Base-by-base conservation (phyloP, 768 basidiomycete genomes). In the Dioszegia crocea region DNA sequence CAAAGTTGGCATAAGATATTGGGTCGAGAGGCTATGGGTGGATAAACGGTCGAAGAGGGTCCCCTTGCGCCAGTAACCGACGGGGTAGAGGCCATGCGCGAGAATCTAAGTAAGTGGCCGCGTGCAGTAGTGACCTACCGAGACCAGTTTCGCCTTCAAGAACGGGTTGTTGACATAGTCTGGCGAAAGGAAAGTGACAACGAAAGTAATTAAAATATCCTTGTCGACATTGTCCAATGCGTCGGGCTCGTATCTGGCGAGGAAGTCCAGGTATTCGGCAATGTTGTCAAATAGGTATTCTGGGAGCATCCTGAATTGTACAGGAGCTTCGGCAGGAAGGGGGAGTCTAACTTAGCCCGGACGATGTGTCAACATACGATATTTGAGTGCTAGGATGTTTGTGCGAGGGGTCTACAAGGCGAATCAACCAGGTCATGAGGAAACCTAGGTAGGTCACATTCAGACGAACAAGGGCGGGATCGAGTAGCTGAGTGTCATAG, bases 131-230 rank as follows among this genome's bases (percentile, higher is more conserved):
- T 16, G 23, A 76, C 81, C 43, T 63, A 91, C 91, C 73, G 96
- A 89, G 64, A 97, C 91, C 60, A 98, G 88, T 78, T 97, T 94
- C 19, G 91, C 85, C 78, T 97, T 97, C 67, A 99, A 76, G 81
- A 94, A 97, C 0, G 96, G 96, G 67, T 98, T 99, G 80, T 96
- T 96, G 82, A 99, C 93, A 75, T 92, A 98, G 84, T 90, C 91
- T 0, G 93, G 94, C 36, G 90, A 91, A 60, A 99, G 79, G 82
- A 97, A 97, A 1, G 90, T 91, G 65, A 99, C 79, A 19, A 86
- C 83, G 78, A 97, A 98, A 0, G 86, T 84, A 66, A 98, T 79
- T 14, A 98, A 79, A 64, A 92, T 91, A 11, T 85, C 84, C 79
- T 90, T 93, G 44, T 92, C 91, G 0, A 87, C 81, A 48, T 89